Evolutionary conservation across 495 filamentous ascomycete species (phyloP), one percentile per base, ranked within the genome.

Genomic region (Xylaria grammica): DNA sequence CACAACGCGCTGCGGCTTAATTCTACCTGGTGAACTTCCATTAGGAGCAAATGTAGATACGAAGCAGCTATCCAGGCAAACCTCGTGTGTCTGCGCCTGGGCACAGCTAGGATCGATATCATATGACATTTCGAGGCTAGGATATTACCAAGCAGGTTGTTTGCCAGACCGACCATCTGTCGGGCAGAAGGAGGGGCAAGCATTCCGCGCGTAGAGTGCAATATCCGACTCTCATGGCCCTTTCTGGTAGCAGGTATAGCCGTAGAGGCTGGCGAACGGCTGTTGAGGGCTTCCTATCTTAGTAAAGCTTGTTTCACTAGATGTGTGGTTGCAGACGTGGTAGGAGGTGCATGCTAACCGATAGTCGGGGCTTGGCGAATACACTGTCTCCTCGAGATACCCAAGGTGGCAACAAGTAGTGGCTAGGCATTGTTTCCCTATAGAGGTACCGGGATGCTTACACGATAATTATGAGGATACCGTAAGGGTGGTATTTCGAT

Each of bases 391-490:
- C 38, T 29, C 19, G n/a, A 19, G 17, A 46, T 48, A 13, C 24
- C 19, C 26, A 40, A 17, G 38, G 40, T 46, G 8, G 3, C 40
- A 36, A 42, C 15, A 19, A 38, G 55, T 59, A 26, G 44, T 48
- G 19, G 42, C 27, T 59, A 26, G 13, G 3, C 11, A 19, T 26
- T 40, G 52, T 45, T 36, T n/a, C 40, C 26, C 27, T 46, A n/a
- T 11, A 48, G 40, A 58, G 40, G 11, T 40, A 10, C 42, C 19
- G 17, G 17, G 20, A 34, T 48, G 40, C 40, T 59, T 59, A 48
- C 42, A 59, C 56, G 42, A 59, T 48, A 20, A 22, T 59, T 48
- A 26, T 46, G 36, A 59, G 46, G 56, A 48, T 48, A 46, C 42
- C 17, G 42, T 46, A 48, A 59, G 24, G 53, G 56, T 59, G 29